Conservation (phyloP, 2,329 filamentous ascomycete genomes). For the Erysiphe neolycopersici region DNA sequence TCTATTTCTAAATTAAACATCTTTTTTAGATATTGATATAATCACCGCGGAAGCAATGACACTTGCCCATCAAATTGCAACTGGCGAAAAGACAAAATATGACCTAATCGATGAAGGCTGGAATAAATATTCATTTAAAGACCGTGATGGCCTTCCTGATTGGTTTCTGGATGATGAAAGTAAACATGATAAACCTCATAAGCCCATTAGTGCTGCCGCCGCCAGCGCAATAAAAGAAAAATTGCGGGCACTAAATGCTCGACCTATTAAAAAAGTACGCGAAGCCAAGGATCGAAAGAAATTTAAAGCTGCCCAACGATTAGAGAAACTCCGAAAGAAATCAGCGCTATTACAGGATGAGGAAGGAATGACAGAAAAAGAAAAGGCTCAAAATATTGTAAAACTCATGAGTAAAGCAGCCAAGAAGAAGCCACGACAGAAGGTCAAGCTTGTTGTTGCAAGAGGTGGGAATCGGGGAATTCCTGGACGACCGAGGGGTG, state of each 20-base stretch:
- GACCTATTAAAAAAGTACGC: conserved; percentile 96
- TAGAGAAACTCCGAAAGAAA: conserved; percentile 96
- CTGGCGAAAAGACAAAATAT: conserved; percentile 50
- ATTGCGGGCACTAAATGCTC: conserved; percentile 67
- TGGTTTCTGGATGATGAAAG: conserved; percentile 94
- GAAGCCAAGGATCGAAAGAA: conserved; percentile 95
- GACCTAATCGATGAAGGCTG: conserved; percentile 78
- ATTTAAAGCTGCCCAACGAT: conserved; percentile 65
- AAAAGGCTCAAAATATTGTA: conserved; percentile 67
- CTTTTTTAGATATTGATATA: conserved; percentile 58
- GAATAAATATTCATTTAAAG: conserved; percentile 78
- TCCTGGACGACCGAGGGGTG: conserved; percentile 62
- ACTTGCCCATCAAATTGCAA: conserved; percentile 72
- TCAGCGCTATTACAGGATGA: conserved; percentile 70
- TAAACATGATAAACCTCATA: conserved; percentile 57
- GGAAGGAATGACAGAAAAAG: conserved; percentile 81
- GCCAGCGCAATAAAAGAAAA: conserved; percentile 89
- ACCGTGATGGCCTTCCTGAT: conserved; percentile 73
- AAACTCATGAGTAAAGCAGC: conserved; percentile 58
- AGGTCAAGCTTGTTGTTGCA: conserved; percentile 74
- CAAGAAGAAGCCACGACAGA: conserved; percentile 63
- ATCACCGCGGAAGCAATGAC: conserved; percentile 99
- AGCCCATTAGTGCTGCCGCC: conserved; percentile 77
- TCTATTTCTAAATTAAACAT: background rate
- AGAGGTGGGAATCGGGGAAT: conserved; percentile 62